Percentiles rank a stretch among this genome's conserved stretches.
Evolutionary conservation across 2,329 filamentous ascomycete species (phyloP).

Genomic region (Penicillium sp.): DNA sequence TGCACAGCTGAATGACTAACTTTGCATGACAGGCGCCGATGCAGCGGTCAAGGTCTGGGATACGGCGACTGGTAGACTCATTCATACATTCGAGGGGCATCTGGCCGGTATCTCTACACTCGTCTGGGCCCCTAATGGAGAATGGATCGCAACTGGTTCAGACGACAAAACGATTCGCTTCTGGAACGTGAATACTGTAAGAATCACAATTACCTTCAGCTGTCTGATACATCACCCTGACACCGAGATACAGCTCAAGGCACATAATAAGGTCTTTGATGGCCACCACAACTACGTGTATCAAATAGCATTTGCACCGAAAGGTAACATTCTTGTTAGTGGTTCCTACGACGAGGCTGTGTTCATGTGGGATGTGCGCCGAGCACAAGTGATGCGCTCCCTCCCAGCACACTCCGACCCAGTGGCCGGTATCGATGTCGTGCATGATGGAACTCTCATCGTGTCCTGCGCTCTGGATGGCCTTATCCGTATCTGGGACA

Average conservation of each 20-base stretch:
- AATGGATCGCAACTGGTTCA: slow-evolving; percentile 81
- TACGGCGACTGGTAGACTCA: slow-evolving; percentile 68
- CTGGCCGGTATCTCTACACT: slow-evolving; percentile 88
- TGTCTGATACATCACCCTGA: neutral
- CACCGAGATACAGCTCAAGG: slow-evolving; percentile 44
- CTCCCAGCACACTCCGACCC: slow-evolving; percentile 93
- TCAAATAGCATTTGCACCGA: slow-evolving; percentile 90
- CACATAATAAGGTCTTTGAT: slow-evolving; percentile 60
- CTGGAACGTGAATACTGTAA: slow-evolving; percentile 66
- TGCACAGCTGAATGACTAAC: neutral
- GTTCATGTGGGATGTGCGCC: slow-evolving; percentile 92
- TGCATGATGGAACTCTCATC: slow-evolving; percentile 84
- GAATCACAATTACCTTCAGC: slow-evolving; percentile 3
- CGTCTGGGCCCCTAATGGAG: slow-evolving; percentile 89
- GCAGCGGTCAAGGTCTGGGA: slow-evolving; percentile 90
- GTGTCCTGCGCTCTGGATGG: slow-evolving; percentile 90
- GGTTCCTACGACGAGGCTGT: slow-evolving; percentile 97
- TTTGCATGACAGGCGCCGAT: slow-evolving; percentile 61
- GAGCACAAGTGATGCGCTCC: slow-evolving; percentile 80
- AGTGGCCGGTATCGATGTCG: slow-evolving; percentile 89
- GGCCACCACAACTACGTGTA: slow-evolving; percentile 98
- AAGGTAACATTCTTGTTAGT: slow-evolving; percentile 93
- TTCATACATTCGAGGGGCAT: slow-evolving; percentile 89
- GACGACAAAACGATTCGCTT: slow-evolving; percentile 95
- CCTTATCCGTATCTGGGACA: slow-evolving; percentile 92